Percentiles rank a stretch among this genome's conserved stretches.
phyloP scores from a whole-genome alignment of 257 asterid species.

The Gentiana macrophylla region DNA sequence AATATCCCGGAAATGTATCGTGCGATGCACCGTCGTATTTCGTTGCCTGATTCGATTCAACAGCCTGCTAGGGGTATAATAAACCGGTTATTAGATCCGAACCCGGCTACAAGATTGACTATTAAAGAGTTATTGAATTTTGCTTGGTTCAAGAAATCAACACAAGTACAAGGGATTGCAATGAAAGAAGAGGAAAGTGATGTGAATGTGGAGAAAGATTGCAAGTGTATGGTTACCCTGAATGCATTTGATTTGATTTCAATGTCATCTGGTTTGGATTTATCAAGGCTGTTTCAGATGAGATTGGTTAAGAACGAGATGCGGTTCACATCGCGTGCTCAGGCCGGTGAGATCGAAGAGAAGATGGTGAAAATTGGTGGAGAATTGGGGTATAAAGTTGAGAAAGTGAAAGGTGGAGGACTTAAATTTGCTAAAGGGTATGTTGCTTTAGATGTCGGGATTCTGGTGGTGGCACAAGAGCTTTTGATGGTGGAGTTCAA shows the following conservation, averaged over 20 bases:
- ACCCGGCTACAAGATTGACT: constrained; percentile 45
- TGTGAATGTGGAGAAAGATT: constrained; percentile 18
- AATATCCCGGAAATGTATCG: constrained; percentile 60
- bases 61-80: constrained; percentile 45
- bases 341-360: constrained; percentile 46
- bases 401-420: constrained; percentile 45
- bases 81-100: constrained; percentile 60
- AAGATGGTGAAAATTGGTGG: constrained; percentile 38
- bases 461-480: constrained; percentile 39
- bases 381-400: constrained; percentile 42
- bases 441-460: constrained; percentile 34
- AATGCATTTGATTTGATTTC: constrained; percentile 80
- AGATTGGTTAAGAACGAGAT: constrained; percentile 45
- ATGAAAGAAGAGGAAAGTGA: not conserved
- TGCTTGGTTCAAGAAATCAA: constrained; percentile 57
- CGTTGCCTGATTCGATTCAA: constrained; percentile 61
- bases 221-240: constrained; percentile 20
- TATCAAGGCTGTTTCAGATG: constrained; percentile 54
- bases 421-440: constrained; percentile 50
- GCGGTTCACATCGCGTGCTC: constrained; percentile 41
- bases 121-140: constrained; percentile 47
- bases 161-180: no score
- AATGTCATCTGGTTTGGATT: constrained; percentile 64
- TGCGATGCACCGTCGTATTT: constrained; percentile 50
- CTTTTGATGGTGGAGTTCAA: constrained; percentile 67